Evolutionary conservation across 805 yeast species (phyloP).

Genomic region (Yarrowia divulgata): DNA sequence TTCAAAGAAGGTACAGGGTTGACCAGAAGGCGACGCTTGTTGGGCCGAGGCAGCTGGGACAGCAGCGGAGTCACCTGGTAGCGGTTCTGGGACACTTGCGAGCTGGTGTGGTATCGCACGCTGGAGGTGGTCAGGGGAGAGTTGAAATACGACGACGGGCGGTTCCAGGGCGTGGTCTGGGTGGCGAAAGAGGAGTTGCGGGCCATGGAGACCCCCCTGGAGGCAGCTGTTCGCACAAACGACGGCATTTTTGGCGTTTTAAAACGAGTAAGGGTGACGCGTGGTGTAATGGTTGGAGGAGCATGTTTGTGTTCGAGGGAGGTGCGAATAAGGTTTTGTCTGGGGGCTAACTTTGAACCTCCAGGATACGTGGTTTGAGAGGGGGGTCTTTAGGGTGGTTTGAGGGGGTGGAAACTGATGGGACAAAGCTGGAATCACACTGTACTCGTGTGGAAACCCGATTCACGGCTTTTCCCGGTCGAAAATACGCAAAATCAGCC

Average conservation of each 20-base stretch:
- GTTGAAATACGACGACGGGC: constrained; percentile 24
- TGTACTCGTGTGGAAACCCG: no score
- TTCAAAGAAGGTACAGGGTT: constrained; percentile 45
- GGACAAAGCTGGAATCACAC: no score
- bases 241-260: constrained; percentile 16
- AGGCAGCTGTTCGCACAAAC: constrained; percentile 22
- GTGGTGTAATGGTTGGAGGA: constrained; percentile 7
- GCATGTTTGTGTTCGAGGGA: not conserved
- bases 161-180: constrained; percentile 5
- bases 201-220: constrained; percentile 30
- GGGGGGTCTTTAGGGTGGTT: no score
- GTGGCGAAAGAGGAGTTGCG: not conserved
- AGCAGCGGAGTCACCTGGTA: constrained; percentile 6
- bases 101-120: constrained; percentile 3
- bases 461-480: not conserved
- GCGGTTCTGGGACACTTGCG: constrained; percentile 4
- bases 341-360: no score
- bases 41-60: constrained; percentile 16
- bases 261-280: no score
- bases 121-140: constrained; percentile 18
- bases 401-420: no score
- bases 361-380: no score
- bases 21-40: constrained; percentile 13
- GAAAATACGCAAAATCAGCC: not conserved
- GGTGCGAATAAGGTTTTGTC: not conserved